Evolutionary conservation across 345 rosid species (phyloP).

Genomic region (Stellera chamaejasme): DNA sequence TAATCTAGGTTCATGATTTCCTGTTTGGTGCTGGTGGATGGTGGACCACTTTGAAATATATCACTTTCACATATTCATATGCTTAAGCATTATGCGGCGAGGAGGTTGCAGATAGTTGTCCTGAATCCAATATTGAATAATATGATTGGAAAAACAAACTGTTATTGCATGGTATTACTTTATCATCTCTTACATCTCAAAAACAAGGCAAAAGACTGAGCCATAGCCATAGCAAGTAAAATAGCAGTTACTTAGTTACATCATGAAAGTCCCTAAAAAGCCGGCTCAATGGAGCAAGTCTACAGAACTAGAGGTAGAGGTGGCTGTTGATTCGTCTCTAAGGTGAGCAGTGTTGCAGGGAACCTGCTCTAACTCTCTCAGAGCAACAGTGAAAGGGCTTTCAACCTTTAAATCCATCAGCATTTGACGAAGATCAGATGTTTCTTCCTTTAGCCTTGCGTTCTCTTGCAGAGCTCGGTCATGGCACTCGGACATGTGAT

Average conservation of each 20-base stretch:
- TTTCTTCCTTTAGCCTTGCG: slow-evolving; percentile 72
- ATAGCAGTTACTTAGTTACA: slow-evolving; percentile 4
- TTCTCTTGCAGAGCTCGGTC: slow-evolving; percentile 63
- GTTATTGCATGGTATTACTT: slow-evolving; percentile 25
- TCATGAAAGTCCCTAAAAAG: slow-evolving; percentile 7
- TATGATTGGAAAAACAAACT: slow-evolving; percentile 11
- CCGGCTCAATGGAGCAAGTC: slow-evolving; percentile 34
- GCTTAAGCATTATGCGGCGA: slow-evolving; percentile 26
- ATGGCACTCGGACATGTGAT: slow-evolving; percentile 52
- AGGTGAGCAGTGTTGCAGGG: slow-evolving; percentile 39
- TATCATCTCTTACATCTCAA: slow-evolving; percentile 16
- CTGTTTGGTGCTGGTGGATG: slow-evolving; percentile 10
- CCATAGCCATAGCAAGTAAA: slow-evolving; percentile 17
- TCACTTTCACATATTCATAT: slow-evolving; percentile 25
- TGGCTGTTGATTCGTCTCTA: slow-evolving; percentile 31
- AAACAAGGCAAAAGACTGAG: slow-evolving; percentile 8
- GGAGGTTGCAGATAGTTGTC: slow-evolving; percentile 10
- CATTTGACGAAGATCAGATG: slow-evolving; percentile 67
- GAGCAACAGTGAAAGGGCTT: slow-evolving; percentile 34
- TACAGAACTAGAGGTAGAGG: slow-evolving; percentile 28
- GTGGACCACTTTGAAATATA: slow-evolving; percentile 26
- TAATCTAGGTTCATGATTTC: slow-evolving; percentile 18
- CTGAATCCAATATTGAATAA: too few relatives aligned
- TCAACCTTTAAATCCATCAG: slow-evolving; percentile 39
- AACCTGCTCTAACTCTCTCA: slow-evolving; percentile 47